Conservation (phyloP, 2,329 filamentous ascomycete species). For the Fusarium sp. region DNA sequence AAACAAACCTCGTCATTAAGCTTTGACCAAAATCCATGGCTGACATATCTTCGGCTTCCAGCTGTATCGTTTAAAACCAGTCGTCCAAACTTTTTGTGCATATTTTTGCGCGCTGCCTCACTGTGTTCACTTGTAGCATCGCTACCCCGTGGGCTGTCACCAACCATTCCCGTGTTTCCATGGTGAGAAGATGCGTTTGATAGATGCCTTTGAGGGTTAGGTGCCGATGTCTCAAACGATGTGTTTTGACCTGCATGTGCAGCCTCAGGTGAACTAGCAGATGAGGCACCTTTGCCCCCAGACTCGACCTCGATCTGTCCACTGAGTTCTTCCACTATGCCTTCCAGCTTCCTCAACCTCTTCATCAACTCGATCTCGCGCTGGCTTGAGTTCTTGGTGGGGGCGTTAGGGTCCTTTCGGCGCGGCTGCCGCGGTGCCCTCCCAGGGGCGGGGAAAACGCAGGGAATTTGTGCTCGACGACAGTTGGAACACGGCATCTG, state of each 20-base stretch:
- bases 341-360: conserved; percentile 78
- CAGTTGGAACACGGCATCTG: conserved; percentile 82
- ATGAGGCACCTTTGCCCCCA: conserved; percentile 50
- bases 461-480: conserved; percentile 76
- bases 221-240: conserved; percentile 30
- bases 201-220: conserved; percentile 32
- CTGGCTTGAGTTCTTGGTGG: conserved; percentile 70
- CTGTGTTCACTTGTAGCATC: conserved; percentile 53
- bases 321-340: conserved; percentile 78
- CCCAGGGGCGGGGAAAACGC: conserved; percentile 80
- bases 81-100: conserved; percentile 70
- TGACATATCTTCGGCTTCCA: conserved; percentile 78
- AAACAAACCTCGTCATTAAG: conserved; percentile 77
- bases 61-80: conserved; percentile 78
- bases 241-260: conserved; percentile 32
- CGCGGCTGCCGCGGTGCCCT: conserved; percentile 77
- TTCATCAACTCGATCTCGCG: conserved; percentile 78
- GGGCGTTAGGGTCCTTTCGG: conserved; percentile 73
- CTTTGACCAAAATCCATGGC: conserved; percentile 81
- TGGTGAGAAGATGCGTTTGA: conserved; percentile 37
- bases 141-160: conserved; percentile 46
- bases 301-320: conserved; percentile 72
- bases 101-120: conserved; percentile 47
- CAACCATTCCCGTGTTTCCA: conserved; percentile 9
- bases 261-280: conserved; percentile 51